Evolutionary conservation across 139 green algal genomes (phyloP), one percentile per base, ranked within the genome.

Genomic region (Chlorella sp.): DNA sequence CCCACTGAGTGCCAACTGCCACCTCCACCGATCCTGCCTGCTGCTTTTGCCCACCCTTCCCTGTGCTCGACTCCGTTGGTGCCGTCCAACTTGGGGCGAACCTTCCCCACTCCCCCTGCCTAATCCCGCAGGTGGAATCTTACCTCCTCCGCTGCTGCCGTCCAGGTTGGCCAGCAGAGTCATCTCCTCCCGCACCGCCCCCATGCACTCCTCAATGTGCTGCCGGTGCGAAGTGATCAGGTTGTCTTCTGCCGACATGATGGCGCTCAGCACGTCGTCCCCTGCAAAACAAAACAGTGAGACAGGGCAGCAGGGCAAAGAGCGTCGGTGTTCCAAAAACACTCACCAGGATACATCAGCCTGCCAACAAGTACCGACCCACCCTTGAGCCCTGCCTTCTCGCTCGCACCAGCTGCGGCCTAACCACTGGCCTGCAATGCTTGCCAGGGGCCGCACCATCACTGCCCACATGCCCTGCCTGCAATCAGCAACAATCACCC

Each of bases 161-260:
- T 94, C 91, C 69, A 94, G 81, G 81, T 94, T 88, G n/a, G 83
- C 91, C 66, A 97, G 89, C 73, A 96, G 86, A 42, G 93, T 94
- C 95, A 97, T 96, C 91, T 97, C 94, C 75, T 94, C 92, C 32
- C 96, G 91, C 78, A 98, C 96, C 19, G 96, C 83, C n/a, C 96
- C 94, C 97, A 99, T 98, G 26, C 93, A 96, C 78, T 96, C 94
- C 90, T 99, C 97, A 48, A 99, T 97, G 88, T 97, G 95, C 88
- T 92, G 86, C 24, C 84, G 92, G 93, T 99, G 97, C 34, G 95
- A 93, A 5, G 93, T 94, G 78, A 99, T 97, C 48, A 99, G 94
- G 69, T 96, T 93, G 88, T 99, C 97, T 91, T 99, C 97, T 69
- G 98, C 96, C 86, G 97, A 92, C 81, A 97, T 90, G 40, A 99